phyloP scores from a whole-genome alignment of 1,284 basidiomycete genomes.

The Ceratobasidium sp. region DNA sequence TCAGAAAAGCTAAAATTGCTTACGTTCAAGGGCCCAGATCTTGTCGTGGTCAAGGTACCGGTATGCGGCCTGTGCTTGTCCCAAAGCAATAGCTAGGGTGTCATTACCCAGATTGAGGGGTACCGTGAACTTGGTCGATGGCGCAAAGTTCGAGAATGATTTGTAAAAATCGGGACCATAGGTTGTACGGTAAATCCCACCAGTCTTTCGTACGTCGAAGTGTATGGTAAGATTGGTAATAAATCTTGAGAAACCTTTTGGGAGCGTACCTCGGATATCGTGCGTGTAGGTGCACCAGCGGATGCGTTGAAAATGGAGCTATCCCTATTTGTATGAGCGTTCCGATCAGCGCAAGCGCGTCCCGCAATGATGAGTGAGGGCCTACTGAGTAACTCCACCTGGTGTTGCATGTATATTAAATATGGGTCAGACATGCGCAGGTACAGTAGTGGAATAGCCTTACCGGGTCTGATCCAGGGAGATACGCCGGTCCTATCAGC shows the following conservation, averaged over 20 bases:
- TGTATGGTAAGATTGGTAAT: neutral
- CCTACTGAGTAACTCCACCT: constrained; percentile 39
- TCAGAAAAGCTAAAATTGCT: neutral
- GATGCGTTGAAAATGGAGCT: constrained; percentile 26
- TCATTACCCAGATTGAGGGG: constrained; percentile 49
- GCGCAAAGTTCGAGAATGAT: constrained; percentile 44
- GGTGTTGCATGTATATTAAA: neutral
- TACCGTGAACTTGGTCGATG: constrained; percentile 44
- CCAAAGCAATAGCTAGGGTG: constrained; percentile 42
- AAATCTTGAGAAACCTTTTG: too few species aligned
- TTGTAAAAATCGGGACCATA: constrained; percentile 48
- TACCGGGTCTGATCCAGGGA: constrained; percentile 38
- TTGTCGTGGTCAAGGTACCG: constrained; percentile 5
- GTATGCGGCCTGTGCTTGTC: constrained; percentile 45
- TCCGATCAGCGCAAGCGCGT: neutral
- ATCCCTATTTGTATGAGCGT: neutral
- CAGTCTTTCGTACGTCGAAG: constrained; percentile 12
- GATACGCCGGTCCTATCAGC: constrained; percentile 30
- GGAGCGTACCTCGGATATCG: constrained; percentile 6
- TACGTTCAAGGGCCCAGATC: constrained; percentile 46
- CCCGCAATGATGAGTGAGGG: neutral
- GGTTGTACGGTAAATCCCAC: constrained; percentile 48
- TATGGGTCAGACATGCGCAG: too few species aligned
- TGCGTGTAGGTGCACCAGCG: constrained; percentile 9
- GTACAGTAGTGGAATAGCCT: neutral